phyloP scores from a whole-genome alignment of 768 basidiomycete species.

The Lentinula sp. region DNA sequence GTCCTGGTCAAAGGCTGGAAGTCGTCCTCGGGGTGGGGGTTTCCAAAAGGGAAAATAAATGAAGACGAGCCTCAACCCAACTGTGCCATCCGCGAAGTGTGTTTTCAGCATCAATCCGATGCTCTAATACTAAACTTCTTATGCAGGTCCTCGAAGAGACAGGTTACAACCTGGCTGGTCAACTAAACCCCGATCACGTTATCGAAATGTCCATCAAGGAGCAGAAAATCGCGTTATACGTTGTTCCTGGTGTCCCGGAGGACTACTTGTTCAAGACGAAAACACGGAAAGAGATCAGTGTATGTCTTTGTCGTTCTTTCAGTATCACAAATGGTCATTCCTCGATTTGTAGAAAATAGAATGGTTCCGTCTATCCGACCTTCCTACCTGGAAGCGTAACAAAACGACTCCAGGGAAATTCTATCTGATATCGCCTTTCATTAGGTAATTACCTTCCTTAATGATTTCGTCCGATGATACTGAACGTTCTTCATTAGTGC shows the following conservation, averaged over 20 bases:
- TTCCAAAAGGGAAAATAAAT: slow-evolving; percentile 99
- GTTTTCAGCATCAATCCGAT: slow-evolving; percentile 15
- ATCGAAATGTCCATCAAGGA: slow-evolving; percentile 86
- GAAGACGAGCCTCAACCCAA: slow-evolving; percentile 77
- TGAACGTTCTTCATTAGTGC: slow-evolving; percentile 29
- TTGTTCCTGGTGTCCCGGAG: slow-evolving; percentile 85
- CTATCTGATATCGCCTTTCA: slow-evolving; percentile 93
- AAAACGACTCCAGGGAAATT: slow-evolving; percentile 72
- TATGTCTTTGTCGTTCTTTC: slow-evolving; percentile 28
- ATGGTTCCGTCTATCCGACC: slow-evolving; percentile 86
- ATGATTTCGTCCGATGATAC: slow-evolving; percentile 1
- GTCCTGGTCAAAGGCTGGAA: slow-evolving; percentile 99
- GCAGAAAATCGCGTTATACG: slow-evolving; percentile 86
- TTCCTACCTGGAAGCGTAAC: slow-evolving; percentile 90
- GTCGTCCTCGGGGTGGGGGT: slow-evolving; percentile 95
- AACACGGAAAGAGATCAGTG: slow-evolving; percentile 97
- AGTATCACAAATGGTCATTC: slow-evolving; percentile 12
- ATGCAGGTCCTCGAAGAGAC: slow-evolving; percentile 92
- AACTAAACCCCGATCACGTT: slow-evolving; percentile 59
- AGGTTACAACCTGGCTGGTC: slow-evolving; percentile 79
- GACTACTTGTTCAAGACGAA: slow-evolving; percentile 86
- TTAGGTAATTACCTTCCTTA: slow-evolving; percentile 47
- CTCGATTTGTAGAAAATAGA: slow-evolving; percentile 72
- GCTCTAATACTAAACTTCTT: slow-evolving; percentile 4
- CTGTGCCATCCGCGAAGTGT: slow-evolving; percentile 91